Evolutionary conservation across 1,284 basidiomycete species (phyloP), one percentile per base, ranked within the genome.

Genomic region (Cryptococcus sp.): DNA sequence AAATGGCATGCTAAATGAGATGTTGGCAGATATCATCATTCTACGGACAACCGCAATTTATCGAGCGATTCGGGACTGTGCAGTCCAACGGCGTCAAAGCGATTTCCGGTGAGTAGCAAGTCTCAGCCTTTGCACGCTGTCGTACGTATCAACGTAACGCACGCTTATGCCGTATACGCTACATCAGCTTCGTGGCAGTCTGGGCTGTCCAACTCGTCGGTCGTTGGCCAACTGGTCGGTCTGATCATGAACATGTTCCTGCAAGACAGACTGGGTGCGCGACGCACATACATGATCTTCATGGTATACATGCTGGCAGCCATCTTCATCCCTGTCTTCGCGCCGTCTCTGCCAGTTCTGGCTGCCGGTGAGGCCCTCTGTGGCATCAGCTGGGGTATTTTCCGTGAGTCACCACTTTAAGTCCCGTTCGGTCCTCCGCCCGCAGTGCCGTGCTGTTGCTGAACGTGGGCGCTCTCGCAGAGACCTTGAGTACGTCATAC

Each of bases 401-500:
- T 73, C 57, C 23, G 47, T 55, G 10, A 55, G 54, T 35, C 4
- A 13, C 15, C 4, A 13, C 15, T 15, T 35, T 5, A 39, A n/a
- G 27, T 8, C 17, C 15, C 22, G 22, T 16, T 5, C 11, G 25
- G 5, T 35, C 30, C 8, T 35, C 30, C 8, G 7, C 30, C 30
- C 30, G 13, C 30, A 10, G 2, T 8, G 13, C 30, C 25, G 25
- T 25, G 25, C 3, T 25, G 25, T 25, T 3, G 25, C 25, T 25
- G 25, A 25, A n/a, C n/a, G 20, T 40, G 42, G 52, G 25, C 23
- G 8, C 17, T 16, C 16, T 25, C 19, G 40, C 45, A 54, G 53
- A 81, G 63, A 81, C 81, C 1, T 66, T 82, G 2, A 81, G 80
- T 8, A 80, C 78, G 8, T 70, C 80, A 0, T 83, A 82, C 60